Base-by-base conservation (phyloP, 106 monocot genomes). In the Allium sativum region DNA sequence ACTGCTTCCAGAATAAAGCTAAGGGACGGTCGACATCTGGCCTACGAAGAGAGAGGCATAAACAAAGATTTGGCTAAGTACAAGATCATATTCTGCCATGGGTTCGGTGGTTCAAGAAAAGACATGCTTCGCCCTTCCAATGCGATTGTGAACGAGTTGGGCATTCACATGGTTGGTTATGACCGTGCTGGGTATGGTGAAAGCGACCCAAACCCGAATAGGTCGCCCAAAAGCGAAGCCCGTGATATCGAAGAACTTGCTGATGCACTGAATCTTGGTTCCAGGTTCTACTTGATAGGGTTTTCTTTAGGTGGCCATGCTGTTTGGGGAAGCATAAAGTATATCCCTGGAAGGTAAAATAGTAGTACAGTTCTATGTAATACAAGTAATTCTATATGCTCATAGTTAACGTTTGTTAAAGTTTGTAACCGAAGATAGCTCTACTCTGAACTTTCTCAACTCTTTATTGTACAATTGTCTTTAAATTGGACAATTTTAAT, bases 141-240 rank as follows among this genome's bases (percentile, higher is more conserved):
- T 15, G 88, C 79, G 12, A 79, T 82, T 48, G 56, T 86, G 10
- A 75, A 90, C 47, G 90, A 86, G 44, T 48, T 90, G 40, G 61
- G 80, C 8, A 74, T 82, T 6, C 73, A 82, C 70, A 75, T 90
- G 16, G 79, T 90, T 10, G 69, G 79, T 9, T 90, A 83, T 42
- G 90, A 90, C 51, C 64, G 90, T 21, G 82, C 90, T 16, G 90
- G 90, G 13, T 82, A 86, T n/a, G 82, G 72, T 3, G 86, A 90
- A 76, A 82, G 90, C 22, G 90, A 90, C 55, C 85, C 90, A 2
- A 77, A 90, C 48, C 85, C 90, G 17, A 58, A 14, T 12, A 82
- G 90, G 16, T 82, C 82, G 10, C 52, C 62, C 16, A 79, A 67
- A 66, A 85, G 74, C n/a, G 90, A 86, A 22, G 82, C 80, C 17